Evolutionary conservation across 495 filamentous ascomycete species (phyloP), one percentile per base, ranked within the genome.

Genomic region (Wilcoxina mikolae): DNA sequence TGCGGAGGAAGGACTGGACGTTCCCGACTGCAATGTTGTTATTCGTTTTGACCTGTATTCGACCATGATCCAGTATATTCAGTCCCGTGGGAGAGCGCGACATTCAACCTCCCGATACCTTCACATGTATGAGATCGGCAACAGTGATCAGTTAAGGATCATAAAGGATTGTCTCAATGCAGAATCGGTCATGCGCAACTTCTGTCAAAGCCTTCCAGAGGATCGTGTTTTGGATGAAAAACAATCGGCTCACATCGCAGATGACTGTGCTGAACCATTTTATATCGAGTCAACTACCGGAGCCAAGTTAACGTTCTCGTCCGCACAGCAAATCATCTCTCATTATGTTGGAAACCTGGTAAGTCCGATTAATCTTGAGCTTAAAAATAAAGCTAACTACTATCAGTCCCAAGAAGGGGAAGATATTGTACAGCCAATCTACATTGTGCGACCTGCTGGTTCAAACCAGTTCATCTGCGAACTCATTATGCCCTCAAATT

Each of bases 31-130:
- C 73, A 95, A 94, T 59, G 68, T 93, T 12, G 78, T 98, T 22
- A 77, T 98, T 47, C 76, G 82, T 20, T 98, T 95, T 62, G 83
- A 95, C 66, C 74, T 95, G n/a, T 94, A 88, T 67, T 67, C 76
- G 9, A 95, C 91, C 0, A 72, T 95, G 66, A 96, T 98, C 53
- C 87, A 94, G 64, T 96, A 95, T 67, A 82, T 98, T 17, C 91
- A 98, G 66, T 95, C 89, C 18, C 76, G 88, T 31, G 91, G 91
- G n/a, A 76, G 91, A 58, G 91, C 91, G 41, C 76, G 91, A 9
- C 82, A 84, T 62, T 60, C 68, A 0, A 72, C 81, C 45, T 95
- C 90, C 0, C n/a, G 76, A 65, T 96, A 90, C 67, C 76, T 87
- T 27, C 84, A 84, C 62, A 89, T 98, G 83, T 58, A 84, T 5